These are phyloP conservation scores for Trichoderma sp. DNA, from an alignment of 2,329 filamentous ascomycete species.

Conservation along the genomic window DNA sequence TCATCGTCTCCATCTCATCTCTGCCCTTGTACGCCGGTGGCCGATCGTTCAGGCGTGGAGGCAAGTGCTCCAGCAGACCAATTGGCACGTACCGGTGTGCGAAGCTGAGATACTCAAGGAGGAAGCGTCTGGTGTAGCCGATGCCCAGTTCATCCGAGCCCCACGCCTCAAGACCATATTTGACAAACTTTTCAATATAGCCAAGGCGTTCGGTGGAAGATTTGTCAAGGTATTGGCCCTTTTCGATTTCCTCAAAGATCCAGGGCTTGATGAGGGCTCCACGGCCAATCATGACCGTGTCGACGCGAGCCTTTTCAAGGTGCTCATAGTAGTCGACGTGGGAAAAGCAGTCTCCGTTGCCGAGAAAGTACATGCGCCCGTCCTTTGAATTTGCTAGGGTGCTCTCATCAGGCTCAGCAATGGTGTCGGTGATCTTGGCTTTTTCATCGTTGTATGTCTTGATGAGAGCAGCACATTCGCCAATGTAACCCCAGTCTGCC, in stretches of 20 bases:
- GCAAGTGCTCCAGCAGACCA: conserved; percentile 82
- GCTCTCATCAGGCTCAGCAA: conserved; percentile 71
- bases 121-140: conserved; percentile 83
- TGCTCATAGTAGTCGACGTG: conserved; percentile 83
- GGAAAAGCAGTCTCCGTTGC: conserved; percentile 95
- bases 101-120: conserved; percentile 96
- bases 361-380: conserved; percentile 82
- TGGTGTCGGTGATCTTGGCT: conserved; percentile 69
- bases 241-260: conserved; percentile 95
- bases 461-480: conserved; percentile 82
- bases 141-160: conserved; percentile 93
- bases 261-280: conserved; percentile 96
- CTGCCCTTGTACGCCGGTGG: conserved; percentile 80
- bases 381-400: conserved; percentile 64
- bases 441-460: conserved; percentile 71
- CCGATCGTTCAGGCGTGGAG: conserved; percentile 83
- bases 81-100: conserved; percentile 87
- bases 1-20: conserved; percentile 88
- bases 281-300: conserved; percentile 95
- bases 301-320: conserved; percentile 73
- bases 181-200: conserved; percentile 85
- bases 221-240: conserved; percentile 93
- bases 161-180: conserved; percentile 91
- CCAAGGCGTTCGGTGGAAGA: conserved; percentile 79
- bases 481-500: conserved; percentile 95